phyloP scores from a whole-genome alignment of 2,329 filamentous ascomycete species.

The Beauveria caledonica region DNA sequence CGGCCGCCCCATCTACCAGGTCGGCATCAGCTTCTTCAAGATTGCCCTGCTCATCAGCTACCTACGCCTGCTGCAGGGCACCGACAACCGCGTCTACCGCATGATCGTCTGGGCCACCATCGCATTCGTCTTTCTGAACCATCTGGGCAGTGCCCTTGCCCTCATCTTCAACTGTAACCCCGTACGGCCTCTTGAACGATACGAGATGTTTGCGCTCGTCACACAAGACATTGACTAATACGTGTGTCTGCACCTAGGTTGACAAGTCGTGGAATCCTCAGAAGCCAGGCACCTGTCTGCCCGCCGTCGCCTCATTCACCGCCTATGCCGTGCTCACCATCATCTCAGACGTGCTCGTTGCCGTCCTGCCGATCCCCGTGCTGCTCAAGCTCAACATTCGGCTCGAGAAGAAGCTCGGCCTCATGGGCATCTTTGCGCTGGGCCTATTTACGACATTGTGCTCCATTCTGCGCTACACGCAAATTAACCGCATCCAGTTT shows the following conservation, averaged over 20 bases:
- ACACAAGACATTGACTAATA: not conserved
- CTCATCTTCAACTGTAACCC: conserved; percentile 43
- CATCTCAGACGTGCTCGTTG: conserved; percentile 40
- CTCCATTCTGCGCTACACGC: conserved; percentile 42
- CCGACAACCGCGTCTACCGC: conserved; percentile 36
- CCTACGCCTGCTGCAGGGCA: conserved; percentile 40
- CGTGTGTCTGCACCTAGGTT: conserved; percentile 20
- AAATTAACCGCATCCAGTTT: conserved; percentile 41
- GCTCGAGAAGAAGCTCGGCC: conserved; percentile 39
- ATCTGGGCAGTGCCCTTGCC: conserved; percentile 39
- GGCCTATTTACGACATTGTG: conserved; percentile 48
- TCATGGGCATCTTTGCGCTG: conserved; percentile 43
- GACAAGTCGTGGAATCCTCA: conserved; percentile 22
- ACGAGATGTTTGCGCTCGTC: not conserved
- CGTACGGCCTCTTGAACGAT: conserved; percentile 21
- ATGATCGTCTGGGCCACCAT: conserved; percentile 37
- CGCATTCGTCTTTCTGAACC: conserved; percentile 33
- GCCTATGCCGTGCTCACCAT: conserved; percentile 44
- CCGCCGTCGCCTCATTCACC: conserved; percentile 40
- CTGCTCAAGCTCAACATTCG: conserved; percentile 40
- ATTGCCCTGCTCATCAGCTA: conserved; percentile 45
- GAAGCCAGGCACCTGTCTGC: conserved; percentile 34
- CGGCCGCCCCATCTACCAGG: conserved; percentile 45
- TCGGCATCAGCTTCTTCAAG: conserved; percentile 50
- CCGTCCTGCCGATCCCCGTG: conserved; percentile 41